These are phyloP conservation scores for Dactylellina drechsleri DNA, from an alignment of 2,329 filamentous ascomycete species.

Conservation along the genomic window DNA sequence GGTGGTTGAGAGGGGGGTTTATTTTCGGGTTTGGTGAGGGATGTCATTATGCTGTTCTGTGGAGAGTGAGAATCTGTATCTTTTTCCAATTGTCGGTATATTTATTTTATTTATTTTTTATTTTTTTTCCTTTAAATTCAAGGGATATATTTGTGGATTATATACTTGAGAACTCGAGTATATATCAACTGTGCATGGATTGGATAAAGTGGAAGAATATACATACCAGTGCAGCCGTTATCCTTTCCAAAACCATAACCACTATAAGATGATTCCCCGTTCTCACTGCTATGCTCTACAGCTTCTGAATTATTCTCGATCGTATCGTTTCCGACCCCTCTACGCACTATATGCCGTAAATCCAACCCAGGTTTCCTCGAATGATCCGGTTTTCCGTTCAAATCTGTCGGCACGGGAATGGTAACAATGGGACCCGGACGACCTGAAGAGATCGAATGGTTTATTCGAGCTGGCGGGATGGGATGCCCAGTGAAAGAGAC, in stretches of 20 bases:
- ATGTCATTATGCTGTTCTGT: not conserved
- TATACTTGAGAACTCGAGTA: too few relatives aligned
- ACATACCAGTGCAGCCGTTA: too few relatives aligned
- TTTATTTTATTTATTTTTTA: too few relatives aligned
- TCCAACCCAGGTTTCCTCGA: conserved; percentile 22
- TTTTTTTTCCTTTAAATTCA: too few relatives aligned
- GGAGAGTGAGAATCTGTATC: too few relatives aligned
- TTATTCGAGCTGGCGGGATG: conserved; percentile 36
- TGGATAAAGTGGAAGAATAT: too few relatives aligned
- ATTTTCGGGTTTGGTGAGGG: too few relatives aligned
- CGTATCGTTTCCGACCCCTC: not conserved
- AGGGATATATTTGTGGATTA: too few relatives aligned
- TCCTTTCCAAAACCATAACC: too few relatives aligned
- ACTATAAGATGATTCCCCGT: not conserved
- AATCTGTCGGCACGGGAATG: conserved; percentile 33
- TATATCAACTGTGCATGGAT: too few relatives aligned
- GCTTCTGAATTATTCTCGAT: too few relatives aligned
- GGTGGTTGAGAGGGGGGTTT: not conserved
- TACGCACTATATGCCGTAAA: conserved; percentile 12
- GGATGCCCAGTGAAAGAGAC: conserved; percentile 9
- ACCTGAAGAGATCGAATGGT: conserved; percentile 20
- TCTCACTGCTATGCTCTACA: not conserved
- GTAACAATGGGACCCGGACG: conserved; percentile 30
- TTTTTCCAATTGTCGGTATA: too few relatives aligned
- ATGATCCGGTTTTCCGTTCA: conserved; percentile 37